Evolutionary conservation across 768 basidiomycete species (phyloP).

Genomic region (Tylopilus sp.): DNA sequence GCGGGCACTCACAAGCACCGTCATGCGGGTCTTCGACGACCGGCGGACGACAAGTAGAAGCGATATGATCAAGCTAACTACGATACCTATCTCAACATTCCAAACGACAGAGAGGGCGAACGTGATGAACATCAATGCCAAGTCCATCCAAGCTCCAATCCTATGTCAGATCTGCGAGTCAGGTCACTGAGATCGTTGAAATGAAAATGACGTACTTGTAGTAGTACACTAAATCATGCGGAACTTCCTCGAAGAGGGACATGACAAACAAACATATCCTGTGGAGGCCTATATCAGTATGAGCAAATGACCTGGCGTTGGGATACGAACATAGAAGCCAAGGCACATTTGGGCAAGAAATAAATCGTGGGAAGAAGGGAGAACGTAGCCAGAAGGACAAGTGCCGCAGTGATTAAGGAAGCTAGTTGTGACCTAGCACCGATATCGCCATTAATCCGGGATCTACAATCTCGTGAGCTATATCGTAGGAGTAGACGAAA

Average conservation of each 20-base stretch:
- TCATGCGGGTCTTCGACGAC: slow-evolving; percentile 86
- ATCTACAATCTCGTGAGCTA: slow-evolving; percentile 34
- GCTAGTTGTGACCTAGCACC: slow-evolving; percentile 91
- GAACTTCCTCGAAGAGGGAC: slow-evolving; percentile 78
- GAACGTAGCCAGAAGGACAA: slow-evolving; percentile 83
- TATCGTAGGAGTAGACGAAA: not conserved
- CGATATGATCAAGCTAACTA: slow-evolving; percentile 84
- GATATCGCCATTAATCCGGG: slow-evolving; percentile 86
- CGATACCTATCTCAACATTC: slow-evolving; percentile 89
- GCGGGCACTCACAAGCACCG: slow-evolving; percentile 63
- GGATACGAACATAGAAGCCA: slow-evolving; percentile 75
- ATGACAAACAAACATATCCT: slow-evolving; percentile 87
- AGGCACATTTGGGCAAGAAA: slow-evolving; percentile 85
- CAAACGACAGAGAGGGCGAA: slow-evolving; percentile 86
- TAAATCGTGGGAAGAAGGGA: slow-evolving; percentile 85
- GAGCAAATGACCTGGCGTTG: not conserved
- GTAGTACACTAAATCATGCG: slow-evolving; percentile 83
- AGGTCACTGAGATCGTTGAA: not conserved
- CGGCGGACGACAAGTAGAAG: slow-evolving; percentile 86
- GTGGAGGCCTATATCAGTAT: slow-evolving; percentile 6
- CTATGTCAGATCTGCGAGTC: slow-evolving; percentile 21
- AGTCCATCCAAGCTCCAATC: slow-evolving; percentile 92
- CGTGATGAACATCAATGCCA: slow-evolving; percentile 82
- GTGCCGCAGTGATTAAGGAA: slow-evolving; percentile 66
- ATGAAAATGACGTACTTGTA: slow-evolving; percentile 55